A percentile compares a stretch with the other conserved stretches of the same genome.
These are phyloP conservation scores for Arabidopsis lyrata DNA, from an alignment of 441 rosid species.

Conservation along the genomic window DNA sequence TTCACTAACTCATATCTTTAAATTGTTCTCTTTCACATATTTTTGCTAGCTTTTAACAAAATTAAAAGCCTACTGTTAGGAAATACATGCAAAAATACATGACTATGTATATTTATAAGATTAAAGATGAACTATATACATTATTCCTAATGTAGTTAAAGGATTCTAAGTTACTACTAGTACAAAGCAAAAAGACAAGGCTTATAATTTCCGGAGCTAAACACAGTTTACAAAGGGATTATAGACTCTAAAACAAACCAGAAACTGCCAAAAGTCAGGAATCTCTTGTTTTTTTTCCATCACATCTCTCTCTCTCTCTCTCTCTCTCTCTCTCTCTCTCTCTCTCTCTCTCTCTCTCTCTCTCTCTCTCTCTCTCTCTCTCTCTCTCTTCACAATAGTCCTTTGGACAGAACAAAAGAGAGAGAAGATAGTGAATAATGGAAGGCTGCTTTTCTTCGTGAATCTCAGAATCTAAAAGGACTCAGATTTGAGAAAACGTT, in stretches of 20 bases:
- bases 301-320: constrained; percentile 33
- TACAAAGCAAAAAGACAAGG: constrained; percentile 29
- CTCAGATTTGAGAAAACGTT: constrained; percentile 18
- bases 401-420: constrained; percentile 38
- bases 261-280: constrained; percentile 45
- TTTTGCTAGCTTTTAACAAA: not conserved
- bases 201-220: constrained; percentile 29
- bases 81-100: constrained; percentile 1
- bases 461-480: constrained; percentile 26
- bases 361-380: not conserved
- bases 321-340: constrained; percentile 43
- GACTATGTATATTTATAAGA: not conserved
- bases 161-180: constrained; percentile 25
- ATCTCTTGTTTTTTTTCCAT: constrained; percentile 35
- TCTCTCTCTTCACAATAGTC: constrained; percentile 39
- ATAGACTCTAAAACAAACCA: constrained; percentile 41
- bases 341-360: constrained; percentile 5
- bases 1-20: not conserved
- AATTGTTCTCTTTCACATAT: not conserved
- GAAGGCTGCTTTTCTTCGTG: constrained; percentile 44
- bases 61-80: not conserved
- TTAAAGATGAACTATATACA: not conserved
- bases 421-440: constrained; percentile 46
- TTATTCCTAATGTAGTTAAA: not conserved
- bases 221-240: constrained; percentile 31